Evolutionary conservation across 345 rosid genomes (phyloP).

Genomic region (Brassica incana): DNA sequence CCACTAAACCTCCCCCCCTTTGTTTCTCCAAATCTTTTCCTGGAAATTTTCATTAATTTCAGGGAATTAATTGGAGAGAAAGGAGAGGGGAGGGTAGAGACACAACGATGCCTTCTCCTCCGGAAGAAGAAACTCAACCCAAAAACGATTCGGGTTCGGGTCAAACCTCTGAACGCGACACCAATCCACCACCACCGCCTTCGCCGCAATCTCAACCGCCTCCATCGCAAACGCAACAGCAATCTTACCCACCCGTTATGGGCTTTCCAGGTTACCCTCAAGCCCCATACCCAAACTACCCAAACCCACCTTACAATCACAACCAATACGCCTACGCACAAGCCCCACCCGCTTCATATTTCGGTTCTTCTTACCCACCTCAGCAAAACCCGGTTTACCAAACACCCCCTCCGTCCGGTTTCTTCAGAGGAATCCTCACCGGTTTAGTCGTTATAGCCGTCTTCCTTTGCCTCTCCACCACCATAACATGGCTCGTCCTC

Average conservation of each 20-base stretch:
- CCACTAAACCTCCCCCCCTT: slow-evolving; percentile 32
- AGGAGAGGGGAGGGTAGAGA: slow-evolving; percentile 6
- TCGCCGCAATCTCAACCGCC: slow-evolving; percentile 14
- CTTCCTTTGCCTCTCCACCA: slow-evolving; percentile 34
- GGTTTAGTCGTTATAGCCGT: slow-evolving; percentile 41
- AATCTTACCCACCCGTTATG: slow-evolving; percentile 35
- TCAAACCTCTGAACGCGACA: slow-evolving; percentile 35
- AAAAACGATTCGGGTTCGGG: slow-evolving; percentile 21
- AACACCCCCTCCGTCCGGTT: slow-evolving; percentile 29
- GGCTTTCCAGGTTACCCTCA: slow-evolving; percentile 35
- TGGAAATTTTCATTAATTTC: neutral
- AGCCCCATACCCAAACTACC: slow-evolving; percentile 33
- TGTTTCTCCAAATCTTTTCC: slow-evolving; percentile 15
- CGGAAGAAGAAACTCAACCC: slow-evolving; percentile 27
- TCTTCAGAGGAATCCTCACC: slow-evolving; percentile 43
- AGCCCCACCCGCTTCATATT: slow-evolving; percentile 51
- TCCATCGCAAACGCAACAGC: slow-evolving; percentile 9
- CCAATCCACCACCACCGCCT: slow-evolving; percentile 31
- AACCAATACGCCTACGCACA: slow-evolving; percentile 33
- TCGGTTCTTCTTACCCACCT: slow-evolving; percentile 31
- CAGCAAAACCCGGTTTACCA: slow-evolving; percentile 26
- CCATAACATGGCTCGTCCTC: slow-evolving; percentile 40
- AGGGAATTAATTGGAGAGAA: neutral
- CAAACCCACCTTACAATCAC: slow-evolving; percentile 25
- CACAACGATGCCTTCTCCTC: slow-evolving; percentile 40